Evolutionary conservation across 345 rosid genomes (phyloP).

Genomic region (Moricandia moricandioides): DNA sequence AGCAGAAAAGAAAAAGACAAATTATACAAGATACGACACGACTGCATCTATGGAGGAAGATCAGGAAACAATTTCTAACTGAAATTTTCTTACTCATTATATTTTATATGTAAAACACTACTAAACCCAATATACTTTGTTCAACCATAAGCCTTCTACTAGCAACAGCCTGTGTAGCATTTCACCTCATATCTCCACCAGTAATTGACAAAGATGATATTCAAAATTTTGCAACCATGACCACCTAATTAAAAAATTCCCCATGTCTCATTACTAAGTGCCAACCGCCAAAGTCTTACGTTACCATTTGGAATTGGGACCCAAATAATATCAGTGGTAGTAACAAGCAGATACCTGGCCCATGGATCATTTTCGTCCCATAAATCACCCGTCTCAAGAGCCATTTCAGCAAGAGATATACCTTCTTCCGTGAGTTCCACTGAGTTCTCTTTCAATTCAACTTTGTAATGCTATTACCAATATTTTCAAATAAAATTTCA

Average conservation of each 20-base stretch:
- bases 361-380: slow-evolving; percentile 99
- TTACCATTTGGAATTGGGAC: slow-evolving; percentile 3
- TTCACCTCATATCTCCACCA: slow-evolving; percentile 10
- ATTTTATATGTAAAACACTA: not conserved
- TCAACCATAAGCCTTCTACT: slow-evolving; percentile 14
- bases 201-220: slow-evolving; percentile 4
- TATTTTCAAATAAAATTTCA: slow-evolving; percentile 10
- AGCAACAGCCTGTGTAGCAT: slow-evolving; percentile 1
- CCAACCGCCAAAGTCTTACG: not conserved
- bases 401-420: slow-evolving; percentile 89
- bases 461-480: slow-evolving; percentile 71
- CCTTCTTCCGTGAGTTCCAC: slow-evolving; percentile 97
- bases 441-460: slow-evolving; percentile 88
- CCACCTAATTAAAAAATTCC: not conserved
- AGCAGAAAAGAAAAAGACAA: not conserved
- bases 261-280: not conserved
- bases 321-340: slow-evolving; percentile 12
- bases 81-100: not conserved
- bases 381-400: slow-evolving; percentile 87
- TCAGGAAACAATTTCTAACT: slow-evolving; percentile 4
- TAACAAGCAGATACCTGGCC: slow-evolving; percentile 66
- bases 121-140: not conserved
- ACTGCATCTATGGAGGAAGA: not conserved
- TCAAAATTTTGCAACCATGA: not conserved
- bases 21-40: not conserved